Percentiles rank a stretch among this genome's conserved stretches.
Evolutionary conservation across 1,284 basidiomycete species (phyloP).

Genomic region (Butyriboletus appendiculatus): DNA sequence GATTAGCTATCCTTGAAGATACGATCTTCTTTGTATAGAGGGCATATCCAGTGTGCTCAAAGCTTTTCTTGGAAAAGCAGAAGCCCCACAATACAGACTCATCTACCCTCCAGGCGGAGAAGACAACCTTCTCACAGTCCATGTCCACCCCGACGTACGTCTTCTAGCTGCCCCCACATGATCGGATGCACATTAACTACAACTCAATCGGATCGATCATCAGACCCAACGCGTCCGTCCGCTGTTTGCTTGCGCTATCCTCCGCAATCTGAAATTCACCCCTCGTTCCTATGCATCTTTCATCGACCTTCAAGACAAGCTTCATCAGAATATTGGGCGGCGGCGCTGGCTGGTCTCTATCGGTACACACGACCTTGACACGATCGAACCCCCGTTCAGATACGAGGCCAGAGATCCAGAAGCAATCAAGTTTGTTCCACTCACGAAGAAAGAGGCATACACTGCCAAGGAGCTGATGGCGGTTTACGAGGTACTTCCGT

Average conservation of each 20-base stretch:
- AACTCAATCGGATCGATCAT: not conserved
- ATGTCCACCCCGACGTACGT: constrained; percentile 69
- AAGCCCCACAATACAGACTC: constrained; percentile 74
- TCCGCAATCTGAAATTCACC: constrained; percentile 90
- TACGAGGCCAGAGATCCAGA: constrained; percentile 91
- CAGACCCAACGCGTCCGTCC: constrained; percentile 86
- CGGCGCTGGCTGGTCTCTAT: constrained; percentile 93
- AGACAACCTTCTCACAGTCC: constrained; percentile 64
- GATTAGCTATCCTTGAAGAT: constrained; percentile 54
- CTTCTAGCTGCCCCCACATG: not conserved
- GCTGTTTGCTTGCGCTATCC: constrained; percentile 87
- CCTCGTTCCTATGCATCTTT: constrained; percentile 92
- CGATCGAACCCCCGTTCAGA: constrained; percentile 83
- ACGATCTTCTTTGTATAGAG: constrained; percentile 97
- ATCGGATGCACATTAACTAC: not conserved
- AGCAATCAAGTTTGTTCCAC: constrained; percentile 81
- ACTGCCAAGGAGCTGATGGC: constrained; percentile 80
- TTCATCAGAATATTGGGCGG: constrained; percentile 95
- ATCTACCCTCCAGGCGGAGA: constrained; percentile 69
- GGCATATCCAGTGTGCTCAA: constrained; percentile 90
- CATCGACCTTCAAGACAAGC: constrained; percentile 98
- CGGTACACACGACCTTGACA: constrained; percentile 97
- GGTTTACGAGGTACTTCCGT: constrained; percentile 75
- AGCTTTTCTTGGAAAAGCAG: constrained; percentile 79
- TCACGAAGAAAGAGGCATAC: constrained; percentile 65